Base-by-base conservation (phyloP, 2,329 filamentous ascomycete species). In the Fonsecaea pugnacius region DNA sequence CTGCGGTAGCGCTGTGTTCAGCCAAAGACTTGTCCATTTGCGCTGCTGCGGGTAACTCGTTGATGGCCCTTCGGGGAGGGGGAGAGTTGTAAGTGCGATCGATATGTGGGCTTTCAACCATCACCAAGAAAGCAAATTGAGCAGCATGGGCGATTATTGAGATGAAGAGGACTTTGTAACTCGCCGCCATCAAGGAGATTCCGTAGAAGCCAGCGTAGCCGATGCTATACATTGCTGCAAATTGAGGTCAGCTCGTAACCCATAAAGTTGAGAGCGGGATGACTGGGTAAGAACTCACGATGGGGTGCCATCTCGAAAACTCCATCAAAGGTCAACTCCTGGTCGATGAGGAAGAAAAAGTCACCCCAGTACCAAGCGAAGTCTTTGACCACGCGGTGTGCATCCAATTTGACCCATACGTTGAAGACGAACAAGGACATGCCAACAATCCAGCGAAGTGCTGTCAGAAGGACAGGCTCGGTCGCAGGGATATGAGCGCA, bases 361-460 rank as follows among this genome's bases (percentile, higher is more conserved):
- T 99, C 95, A 67, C 95, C 95, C 95, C 95, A 99, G 79, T 98
- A 99, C 95, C 95, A 99, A 32, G 95, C 95, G 80, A 93, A 99
- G 78, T 99, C 95, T 78, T 98, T 98, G 75, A 99, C 95, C 56
- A 99, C 95, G 66, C 95, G 87, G 78, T 99, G 95, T 21, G 95
- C 95, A 78, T 99, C 95, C 67, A 99, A 84, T 80, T 99, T 99
- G 69, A 99, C 95, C 93, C 95, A 98, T 24, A 98, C 84, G 77
- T 98, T 99, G 85, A 99, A 98, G 63, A 91, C 84, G 68, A 99
- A 89, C 30, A 98, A 84, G 46, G 85, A 78, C 69, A 94, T 85
- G 58, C 95, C 95, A 53, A 88, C 83, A 3, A 82, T 75, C 95
- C 95, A 99, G 65, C 95, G 89, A 62, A 88, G 83, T 58, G 86